A percentile compares a stretch with the other conserved stretches of the same genome.
Evolutionary conservation across 2,329 filamentous ascomycete species (phyloP).

Genomic region (Pyrenochaeta sp.): DNA sequence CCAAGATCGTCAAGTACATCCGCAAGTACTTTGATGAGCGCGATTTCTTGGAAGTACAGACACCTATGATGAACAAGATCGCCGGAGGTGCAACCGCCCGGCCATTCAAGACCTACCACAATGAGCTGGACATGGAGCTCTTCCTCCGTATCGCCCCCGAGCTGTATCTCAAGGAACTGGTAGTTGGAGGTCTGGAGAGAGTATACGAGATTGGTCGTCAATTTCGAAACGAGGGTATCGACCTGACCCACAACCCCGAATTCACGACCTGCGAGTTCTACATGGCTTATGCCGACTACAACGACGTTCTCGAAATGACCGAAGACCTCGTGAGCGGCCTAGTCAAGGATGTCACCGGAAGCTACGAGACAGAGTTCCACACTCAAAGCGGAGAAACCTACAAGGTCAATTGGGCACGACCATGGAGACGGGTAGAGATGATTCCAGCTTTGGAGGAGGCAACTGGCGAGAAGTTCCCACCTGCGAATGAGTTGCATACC

Average conservation of each 20-base stretch:
- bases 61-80: slow-evolving; percentile 93
- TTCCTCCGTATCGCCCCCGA: slow-evolving; percentile 96
- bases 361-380: slow-evolving; percentile 84
- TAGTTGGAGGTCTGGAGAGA: slow-evolving; percentile 91
- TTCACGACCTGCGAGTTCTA: slow-evolving; percentile 99
- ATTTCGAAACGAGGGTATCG: slow-evolving; percentile 92
- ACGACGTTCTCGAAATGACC: slow-evolving; percentile 89
- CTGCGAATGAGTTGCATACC: slow-evolving; percentile 88
- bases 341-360: slow-evolving; percentile 86
- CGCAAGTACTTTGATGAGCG: slow-evolving; percentile 86
- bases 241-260: slow-evolving; percentile 96
- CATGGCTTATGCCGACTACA: slow-evolving; percentile 71
- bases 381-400: slow-evolving; percentile 86
- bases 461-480: slow-evolving; percentile 91
- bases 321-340: slow-evolving; percentile 91
- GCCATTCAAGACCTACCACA: slow-evolving; percentile 95
- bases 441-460: slow-evolving; percentile 90
- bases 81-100: slow-evolving; percentile 94
- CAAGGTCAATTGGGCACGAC: slow-evolving; percentile 93
- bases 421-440: slow-evolving; percentile 95
- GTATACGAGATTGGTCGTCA: slow-evolving; percentile 96
- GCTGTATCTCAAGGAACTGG: slow-evolving; percentile 93
- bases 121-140: slow-evolving; percentile 92
- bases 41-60: slow-evolving; percentile 94
- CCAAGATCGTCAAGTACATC: slow-evolving; percentile 88